Evolutionary conservation across 192 early-diverging fungal genomes (phyloP), one percentile per base, ranked within the genome.

Genomic region (Cladochytrium replicatum): DNA sequence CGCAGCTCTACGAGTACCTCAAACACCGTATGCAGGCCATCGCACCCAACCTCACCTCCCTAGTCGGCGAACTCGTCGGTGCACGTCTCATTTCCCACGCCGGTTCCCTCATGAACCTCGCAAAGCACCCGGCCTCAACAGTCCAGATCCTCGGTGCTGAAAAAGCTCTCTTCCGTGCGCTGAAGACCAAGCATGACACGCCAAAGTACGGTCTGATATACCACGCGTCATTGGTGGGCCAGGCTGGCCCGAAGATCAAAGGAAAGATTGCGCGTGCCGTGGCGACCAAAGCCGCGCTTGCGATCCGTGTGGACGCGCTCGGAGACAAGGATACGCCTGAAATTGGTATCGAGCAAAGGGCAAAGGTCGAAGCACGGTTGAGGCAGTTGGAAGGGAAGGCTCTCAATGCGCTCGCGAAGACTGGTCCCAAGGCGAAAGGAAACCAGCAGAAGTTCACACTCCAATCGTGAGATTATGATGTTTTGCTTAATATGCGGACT

Each of bases 161-260:
- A 61, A 97, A 97, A 80, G 93, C 93, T 32, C 81, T 97, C 39
- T 97, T 97, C 88, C 81, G 94, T 43, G 93, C 93, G 17, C 75
- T 97, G 56, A 97, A 97, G 78, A 86, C 88, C 49, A 87, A 87
- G 55, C 88, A 90, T 55, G 90, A 94, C 63, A 97, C 93, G 1
- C 93, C 91, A 58, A 97, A 97, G 68, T 97, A 97, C 56, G 93
- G 93, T 64, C 74, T 97, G 24, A 87, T 97, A 59, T 97, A 92
- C 78, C 88, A 97, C 70, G 89, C 93, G 17, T 85, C 88, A 8
- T 86, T 94, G 55, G 91, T 97, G 62, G 93, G 91, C 42, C 87
- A 86, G 50, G 93, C 93, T 5, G 82, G 85, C 2, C 83, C 89
- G 60, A 98, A 95, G 77, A 70, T 81, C 65, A 98, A 98, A 83